Percentiles rank a stretch among this genome's conserved stretches.
phyloP scores from a whole-genome alignment of 2,329 filamentous ascomycete genomes.

The Fusarium sp. region DNA sequence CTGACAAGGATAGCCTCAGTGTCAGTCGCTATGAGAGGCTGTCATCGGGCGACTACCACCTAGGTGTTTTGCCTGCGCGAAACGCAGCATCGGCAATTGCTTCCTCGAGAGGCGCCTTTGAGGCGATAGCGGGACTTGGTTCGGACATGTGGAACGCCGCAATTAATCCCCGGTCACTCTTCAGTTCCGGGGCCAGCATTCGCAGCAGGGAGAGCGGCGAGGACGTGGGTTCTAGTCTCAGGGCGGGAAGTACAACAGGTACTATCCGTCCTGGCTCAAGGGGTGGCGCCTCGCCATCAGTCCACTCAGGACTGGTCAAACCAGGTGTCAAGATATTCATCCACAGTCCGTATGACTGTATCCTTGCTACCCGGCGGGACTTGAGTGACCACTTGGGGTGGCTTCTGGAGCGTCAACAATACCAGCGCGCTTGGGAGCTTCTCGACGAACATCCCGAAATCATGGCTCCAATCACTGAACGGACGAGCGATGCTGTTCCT shows the following conservation, averaged over 20 bases:
- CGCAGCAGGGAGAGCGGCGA: conserved; percentile 71
- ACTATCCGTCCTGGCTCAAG: conserved; percentile 45
- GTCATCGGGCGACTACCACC: conserved; percentile 90
- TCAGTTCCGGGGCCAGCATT: conserved; percentile 87
- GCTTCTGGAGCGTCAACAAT: conserved; percentile 84
- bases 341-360: conserved; percentile 95
- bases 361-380: conserved; percentile 90
- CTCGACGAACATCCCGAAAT: conserved; percentile 89
- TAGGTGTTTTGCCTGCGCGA: conserved; percentile 83
- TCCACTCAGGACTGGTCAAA: conserved; percentile 67
- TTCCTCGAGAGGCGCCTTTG: conserved; percentile 78
- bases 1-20: conserved; percentile 87
- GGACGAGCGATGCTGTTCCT: conserved; percentile 53
- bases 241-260: conserved; percentile 51
- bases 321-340: conserved; percentile 83
- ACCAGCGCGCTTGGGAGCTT: conserved; percentile 88
- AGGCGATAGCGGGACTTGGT: conserved; percentile 77
- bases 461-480: conserved; percentile 58
- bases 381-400: conserved; percentile 86
- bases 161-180: conserved; percentile 86
- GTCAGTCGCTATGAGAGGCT: conserved; percentile 89
- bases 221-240: conserved; percentile 62
- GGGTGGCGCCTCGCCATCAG: conserved; percentile 48
- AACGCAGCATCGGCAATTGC: conserved; percentile 73
- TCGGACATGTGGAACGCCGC: conserved; percentile 91